Evolutionary conservation across 176 grass and related monocot species (phyloP).

Genomic region (Hordeum marinum): DNA sequence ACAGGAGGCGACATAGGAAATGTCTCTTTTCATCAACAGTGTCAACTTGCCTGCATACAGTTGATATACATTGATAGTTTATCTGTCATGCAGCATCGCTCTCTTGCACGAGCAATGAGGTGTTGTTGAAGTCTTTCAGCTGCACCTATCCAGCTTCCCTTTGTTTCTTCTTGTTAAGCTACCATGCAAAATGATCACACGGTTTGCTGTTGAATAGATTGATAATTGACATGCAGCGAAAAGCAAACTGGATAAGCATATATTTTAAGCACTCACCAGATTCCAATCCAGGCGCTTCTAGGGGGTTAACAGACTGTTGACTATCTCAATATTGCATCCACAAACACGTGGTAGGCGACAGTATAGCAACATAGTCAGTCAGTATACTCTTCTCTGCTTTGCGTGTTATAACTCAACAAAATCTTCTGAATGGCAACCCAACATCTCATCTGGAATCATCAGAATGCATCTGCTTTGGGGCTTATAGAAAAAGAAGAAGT

Average conservation of each 20-base stretch:
- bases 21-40: not conserved
- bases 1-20: not conserved
- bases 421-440: conserved; percentile 3
- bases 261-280: conserved; percentile 1
- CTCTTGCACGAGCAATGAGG: not conserved
- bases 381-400: not conserved
- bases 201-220: not conserved
- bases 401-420: conserved; percentile 3
- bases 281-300: not conserved
- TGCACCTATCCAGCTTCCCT: not conserved
- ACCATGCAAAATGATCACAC: not conserved
- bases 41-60: not conserved
- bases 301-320: not conserved
- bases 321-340: not conserved
- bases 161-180: not conserved
- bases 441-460: conserved; percentile 1
- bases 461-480: conserved; percentile 18
- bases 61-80: not conserved
- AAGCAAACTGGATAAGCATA: not conserved
- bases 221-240: not conserved
- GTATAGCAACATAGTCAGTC: not conserved
- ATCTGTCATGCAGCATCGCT: not conserved
- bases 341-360: not conserved
- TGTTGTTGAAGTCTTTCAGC: not conserved
- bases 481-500: not conserved